Percentiles rank a stretch among this genome's conserved stretches.
These are phyloP conservation scores for Aspergillus panamensis DNA, from an alignment of 495 filamentous ascomycete genomes.

Conservation along the genomic window DNA sequence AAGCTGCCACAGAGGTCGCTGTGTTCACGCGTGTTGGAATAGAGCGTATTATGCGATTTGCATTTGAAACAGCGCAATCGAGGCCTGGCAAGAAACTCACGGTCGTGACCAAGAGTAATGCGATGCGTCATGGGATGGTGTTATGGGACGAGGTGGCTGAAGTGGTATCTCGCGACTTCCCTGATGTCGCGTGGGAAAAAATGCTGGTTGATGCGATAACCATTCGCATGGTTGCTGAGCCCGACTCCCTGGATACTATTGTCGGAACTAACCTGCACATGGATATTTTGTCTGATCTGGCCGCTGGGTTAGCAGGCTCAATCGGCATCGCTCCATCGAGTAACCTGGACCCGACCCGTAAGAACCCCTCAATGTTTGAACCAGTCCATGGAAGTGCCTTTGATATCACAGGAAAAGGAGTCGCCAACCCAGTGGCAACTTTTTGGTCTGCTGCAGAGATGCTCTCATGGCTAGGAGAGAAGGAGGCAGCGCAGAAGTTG, in stretches of 20 bases:
- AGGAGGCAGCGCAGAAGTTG: conserved; percentile 52
- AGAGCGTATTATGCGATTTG: conserved; percentile 55
- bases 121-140: conserved; percentile 55
- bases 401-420: conserved; percentile 67
- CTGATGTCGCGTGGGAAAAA: conserved; percentile 52
- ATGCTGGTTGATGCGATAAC: conserved; percentile 61
- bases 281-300: conserved; percentile 56
- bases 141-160: conserved; percentile 53
- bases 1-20: conserved; percentile 51
- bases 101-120: conserved; percentile 59
- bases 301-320: conserved; percentile 51
- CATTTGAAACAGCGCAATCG: conserved; percentile 48
- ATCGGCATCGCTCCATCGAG: conserved; percentile 56
- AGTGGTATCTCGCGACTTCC: conserved; percentile 45
- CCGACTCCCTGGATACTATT: conserved; percentile 52
- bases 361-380: conserved; percentile 62
- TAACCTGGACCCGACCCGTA: conserved; percentile 60
- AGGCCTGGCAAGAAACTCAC: conserved; percentile 48
- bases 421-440: conserved; percentile 69
- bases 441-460: conserved; percentile 69
- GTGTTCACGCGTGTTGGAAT: conserved; percentile 53
- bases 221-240: conserved; percentile 51
- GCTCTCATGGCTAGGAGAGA: conserved; percentile 61
- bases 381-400: conserved; percentile 65
- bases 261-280: conserved; percentile 57